Base-by-base conservation (phyloP, 768 basidiomycete genomes). In the Kondoa malvinella region DNA sequence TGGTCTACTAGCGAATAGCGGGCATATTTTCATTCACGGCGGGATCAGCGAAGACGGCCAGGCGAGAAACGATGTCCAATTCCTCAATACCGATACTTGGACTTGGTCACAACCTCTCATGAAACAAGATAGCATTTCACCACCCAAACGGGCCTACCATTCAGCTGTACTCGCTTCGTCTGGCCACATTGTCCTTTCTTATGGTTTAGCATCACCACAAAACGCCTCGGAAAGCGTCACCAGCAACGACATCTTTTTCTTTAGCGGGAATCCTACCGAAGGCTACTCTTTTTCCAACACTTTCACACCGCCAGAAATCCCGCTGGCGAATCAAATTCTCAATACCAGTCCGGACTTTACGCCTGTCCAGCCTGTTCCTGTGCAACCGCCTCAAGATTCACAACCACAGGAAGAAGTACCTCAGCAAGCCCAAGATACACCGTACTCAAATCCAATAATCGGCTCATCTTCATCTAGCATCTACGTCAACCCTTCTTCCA, bases 1-100 rank as follows among this genome's bases (percentile, higher is more conserved):
- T 33, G 40, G 69, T 21, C 15, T 68, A 3, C 8, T 34, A 1
- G 71, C 73, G 25, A 2, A 31, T 0, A 68, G 67, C 3, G 63
- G 65, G 25, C 63, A 59, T 2, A 65, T 73, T 34, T 58, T 74
- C 50, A n/a, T 74, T n/a, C 67, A 71, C 56, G 73, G 73, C 56
- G 72, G 72, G 1, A 31, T 71, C 63, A 64, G 62, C 1, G 15
- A 59, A 21, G 8, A 56, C 1, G 68, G 65, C 58, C 1, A 57
- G 1, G 62, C 66, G 21, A 60, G 66, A 15, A 50, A 67, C n/a
- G 67, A 66, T 66, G 8, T 65, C 8, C 40, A 60, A 34, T 60
- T 71, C 57, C 66, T 73, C 29, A 26, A 64, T 4, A 57, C 69
- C 21, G 4, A 25, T 32, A 30, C 25, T n/a, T 71, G 69, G 71